phyloP scores from a whole-genome alignment of 2,329 filamentous ascomycete species.

The Neonectria faginata region DNA sequence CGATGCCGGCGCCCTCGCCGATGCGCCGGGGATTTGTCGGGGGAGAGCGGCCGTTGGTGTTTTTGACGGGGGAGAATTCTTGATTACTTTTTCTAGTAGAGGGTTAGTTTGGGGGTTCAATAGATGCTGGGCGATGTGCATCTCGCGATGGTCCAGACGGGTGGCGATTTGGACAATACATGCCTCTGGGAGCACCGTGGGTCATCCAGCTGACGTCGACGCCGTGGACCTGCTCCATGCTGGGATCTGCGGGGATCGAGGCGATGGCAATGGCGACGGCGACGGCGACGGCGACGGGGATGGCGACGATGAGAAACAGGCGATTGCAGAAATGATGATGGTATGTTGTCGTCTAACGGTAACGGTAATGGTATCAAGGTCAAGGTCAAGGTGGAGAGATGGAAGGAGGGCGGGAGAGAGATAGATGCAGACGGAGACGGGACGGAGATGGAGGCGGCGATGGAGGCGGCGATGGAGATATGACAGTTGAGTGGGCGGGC shows the following conservation, averaged over 20 bases:
- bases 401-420: slow-evolving; percentile 8
- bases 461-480: slow-evolving; percentile 9
- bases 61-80: slow-evolving; percentile 46
- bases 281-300: slow-evolving; percentile 16
- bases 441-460: slow-evolving; percentile 13
- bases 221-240: slow-evolving; percentile 83
- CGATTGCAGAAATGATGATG: slow-evolving; percentile 6
- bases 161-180: slow-evolving; percentile 49
- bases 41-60: slow-evolving; percentile 47
- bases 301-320: slow-evolving; percentile 25
- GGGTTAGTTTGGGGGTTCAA: slow-evolving; percentile 26
- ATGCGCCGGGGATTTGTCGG: slow-evolving; percentile 48
- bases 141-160: slow-evolving; percentile 30
- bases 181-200: slow-evolving; percentile 85
- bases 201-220: slow-evolving; percentile 92
- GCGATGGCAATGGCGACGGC: slow-evolving; percentile 2
- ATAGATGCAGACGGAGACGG: slow-evolving; percentile 15
- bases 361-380: slow-evolving; percentile 9
- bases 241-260: slow-evolving; percentile 38
- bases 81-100: slow-evolving; percentile 47
- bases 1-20: slow-evolving; percentile 45
- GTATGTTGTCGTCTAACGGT: not conserved
- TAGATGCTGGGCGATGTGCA: slow-evolving; percentile 25
- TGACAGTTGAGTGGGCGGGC: slow-evolving; percentile 10
- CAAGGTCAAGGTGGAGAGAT: slow-evolving; percentile 1